These are phyloP conservation scores for Pythium diclinum DNA, from an alignment of 352 stramenopile genomes.

Conservation along the genomic window DNA sequence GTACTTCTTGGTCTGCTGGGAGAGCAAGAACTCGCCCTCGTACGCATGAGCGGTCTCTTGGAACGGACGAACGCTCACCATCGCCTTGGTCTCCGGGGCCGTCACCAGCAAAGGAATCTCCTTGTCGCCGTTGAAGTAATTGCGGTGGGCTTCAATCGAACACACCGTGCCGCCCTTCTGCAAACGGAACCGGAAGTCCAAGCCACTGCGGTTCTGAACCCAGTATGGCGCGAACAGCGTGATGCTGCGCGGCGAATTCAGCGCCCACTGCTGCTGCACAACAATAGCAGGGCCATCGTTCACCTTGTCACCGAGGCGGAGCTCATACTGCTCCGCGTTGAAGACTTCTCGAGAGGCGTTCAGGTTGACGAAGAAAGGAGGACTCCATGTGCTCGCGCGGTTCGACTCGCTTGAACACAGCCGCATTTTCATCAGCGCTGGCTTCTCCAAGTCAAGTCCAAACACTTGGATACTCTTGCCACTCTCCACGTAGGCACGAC, in stretches of 20 bases:
- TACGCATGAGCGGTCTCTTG: slow-evolving; percentile 60
- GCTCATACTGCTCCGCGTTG: slow-evolving; percentile 50
- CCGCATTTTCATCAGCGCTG: slow-evolving; percentile 75
- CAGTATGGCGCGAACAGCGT: slow-evolving; percentile 76
- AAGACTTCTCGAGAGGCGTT: slow-evolving; percentile 48
- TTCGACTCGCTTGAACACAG: slow-evolving; percentile 58
- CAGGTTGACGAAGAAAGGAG: slow-evolving; percentile 57
- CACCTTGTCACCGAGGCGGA: slow-evolving; percentile 40
- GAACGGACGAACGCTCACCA: slow-evolving; percentile 61
- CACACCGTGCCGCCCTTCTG: slow-evolving; percentile 48
- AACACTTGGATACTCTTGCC: slow-evolving; percentile 82
- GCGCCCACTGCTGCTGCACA: slow-evolving; percentile 66
- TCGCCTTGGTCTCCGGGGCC: slow-evolving; percentile 60
- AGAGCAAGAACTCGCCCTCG: slow-evolving; percentile 50
- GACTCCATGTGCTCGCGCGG: slow-evolving; percentile 51
- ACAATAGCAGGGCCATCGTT: slow-evolving; percentile 54
- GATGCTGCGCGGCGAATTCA: slow-evolving; percentile 53
- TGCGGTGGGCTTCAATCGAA: slow-evolving; percentile 62
- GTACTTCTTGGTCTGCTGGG: slow-evolving; percentile 62
- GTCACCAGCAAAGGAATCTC: slow-evolving; percentile 65
- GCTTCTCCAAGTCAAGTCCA: slow-evolving; percentile 59
- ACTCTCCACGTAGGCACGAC: slow-evolving; percentile 71
- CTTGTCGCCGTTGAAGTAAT: slow-evolving; percentile 61
- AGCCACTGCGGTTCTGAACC: slow-evolving; percentile 81
- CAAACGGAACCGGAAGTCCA: slow-evolving; percentile 71